Evolutionary conservation across 495 filamentous ascomycete species (phyloP), one percentile per base, ranked within the genome.

Genomic region (Penicillium silybi): DNA sequence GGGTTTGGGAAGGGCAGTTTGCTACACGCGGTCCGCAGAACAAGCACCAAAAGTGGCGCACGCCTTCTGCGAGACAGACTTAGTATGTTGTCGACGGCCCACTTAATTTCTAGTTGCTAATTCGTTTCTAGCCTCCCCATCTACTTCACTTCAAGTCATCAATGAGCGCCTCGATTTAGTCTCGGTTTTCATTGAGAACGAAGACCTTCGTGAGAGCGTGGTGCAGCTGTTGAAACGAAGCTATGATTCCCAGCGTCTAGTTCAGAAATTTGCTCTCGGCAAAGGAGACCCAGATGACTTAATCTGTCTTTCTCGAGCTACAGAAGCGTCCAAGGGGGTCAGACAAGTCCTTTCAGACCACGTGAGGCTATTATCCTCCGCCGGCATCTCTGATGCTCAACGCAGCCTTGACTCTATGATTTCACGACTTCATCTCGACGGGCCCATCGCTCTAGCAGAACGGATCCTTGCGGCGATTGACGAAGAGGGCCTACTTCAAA

Each of bases 231-330:
- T 97, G 6, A 83, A 85, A 56, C 79, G 81, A 29, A 91, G 83
- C 54, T 85, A 90, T 52, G 93, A 99, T 64, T 87, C 89, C 6
- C 86, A 95, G 53, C 86, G 95, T 6, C 77, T 97, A 32, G 83
- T 96, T 1, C 92, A 97, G 62, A 96, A 90, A 54, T 96, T 99
- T 57, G 85, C 92, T 2, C 75, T 97, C 8, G 91, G 91, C 15
- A 81, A 88, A 44, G 93, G 92, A n/a, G 89, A 96, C 56, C 76
- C 92, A n/a, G 92, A 97, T 66, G 93, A 97, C 62, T 74, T 99
- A 20, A 74, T 97, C 16, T 84, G 80, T 18, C 76, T 99, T 11
- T 88, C 88, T 4, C 82, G 80, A 46, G 95, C 93, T 0, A 87
- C 97, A 50, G 75, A 84, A 48, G 87, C 88, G 5, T 92, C 90